Evolutionary conservation across 345 rosid genomes (phyloP), one percentile per base, ranked within the genome.

Genomic region (Streptanthus diversifolius): DNA sequence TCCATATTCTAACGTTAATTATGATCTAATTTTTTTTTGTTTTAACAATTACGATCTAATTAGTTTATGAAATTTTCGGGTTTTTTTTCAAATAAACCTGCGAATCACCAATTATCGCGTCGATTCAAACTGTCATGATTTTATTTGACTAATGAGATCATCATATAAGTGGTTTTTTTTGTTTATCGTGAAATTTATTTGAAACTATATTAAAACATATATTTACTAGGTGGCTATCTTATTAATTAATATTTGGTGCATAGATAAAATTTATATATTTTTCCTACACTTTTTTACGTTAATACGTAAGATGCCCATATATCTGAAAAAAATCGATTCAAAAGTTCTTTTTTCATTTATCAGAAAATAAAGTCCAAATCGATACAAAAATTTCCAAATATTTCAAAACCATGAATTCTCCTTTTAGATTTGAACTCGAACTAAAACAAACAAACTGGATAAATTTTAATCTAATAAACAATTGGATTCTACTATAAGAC

Each of bases 1-100:
- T 60, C 15, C 47, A 27, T 57, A 14, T 51, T 49, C 3, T 67
- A 60, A 58, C 68, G 62, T 67, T n/a, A n/a, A n/a, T n/a, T n/a
- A n/a, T n/a, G n/a, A n/a, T n/a, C n/a, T n/a, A n/a, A n/a, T n/a
- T n/a, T n/a, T n/a, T n/a, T n/a, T n/a, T n/a, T n/a, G n/a, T n/a
- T n/a, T n/a, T n/a, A n/a, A n/a, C n/a, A n/a, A n/a, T n/a, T 67
- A 15, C 56, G 37, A 72, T 65, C 71, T 53, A n/a, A n/a, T n/a
- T n/a, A 43, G 12, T 52, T 63, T 21, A 54, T 72, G 45, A 17
- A 40, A 40, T 32, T 74, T 60, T 33, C 37, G 10, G 37, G 18
- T 19, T 36, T 33, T 5, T 0, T 17, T 32, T 8, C 3, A 24
- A 7, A 45, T n/a, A 63, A 68, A 59, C 73, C 51, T 51, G 48